Percentiles rank a stretch among this genome's conserved stretches.
Evolutionary conservation across 2,329 filamentous ascomycete genomes (phyloP).

Genomic region (Lachnellula willkommii): DNA sequence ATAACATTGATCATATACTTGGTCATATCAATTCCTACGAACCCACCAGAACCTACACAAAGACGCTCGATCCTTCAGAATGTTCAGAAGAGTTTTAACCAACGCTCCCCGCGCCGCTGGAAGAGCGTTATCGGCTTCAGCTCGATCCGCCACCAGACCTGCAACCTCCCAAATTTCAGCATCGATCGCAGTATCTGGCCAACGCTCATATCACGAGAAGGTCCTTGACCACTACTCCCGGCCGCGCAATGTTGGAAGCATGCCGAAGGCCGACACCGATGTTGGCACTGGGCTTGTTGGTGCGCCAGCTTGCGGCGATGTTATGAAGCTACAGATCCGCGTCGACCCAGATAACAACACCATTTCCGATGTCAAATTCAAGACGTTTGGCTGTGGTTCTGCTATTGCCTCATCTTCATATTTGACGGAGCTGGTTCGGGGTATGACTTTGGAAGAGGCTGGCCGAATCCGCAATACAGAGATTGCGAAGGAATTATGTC

Average conservation of each 20-base stretch:
- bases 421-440: constrained; percentile 86
- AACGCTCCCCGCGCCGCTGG: constrained; percentile 27
- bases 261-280: constrained; percentile 72
- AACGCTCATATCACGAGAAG: constrained; percentile 33
- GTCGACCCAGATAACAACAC: constrained; percentile 84
- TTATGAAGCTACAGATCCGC: constrained; percentile 91
- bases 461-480: constrained; percentile 92
- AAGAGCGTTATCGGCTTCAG: constrained; percentile 26
- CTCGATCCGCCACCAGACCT: constrained; percentile 23
- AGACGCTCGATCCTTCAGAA: constrained; percentile 11
- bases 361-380: constrained; percentile 94
- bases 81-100: constrained; percentile 29
- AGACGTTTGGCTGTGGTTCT: constrained; percentile 92
- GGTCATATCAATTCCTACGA: constrained; percentile 2
- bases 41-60: not conserved
- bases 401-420: constrained; percentile 95
- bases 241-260: constrained; percentile 72
- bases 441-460: constrained; percentile 95
- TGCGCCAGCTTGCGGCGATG: constrained; percentile 85
- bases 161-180: constrained; percentile 19
- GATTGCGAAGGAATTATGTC: constrained; percentile 91
- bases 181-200: constrained; percentile 21
- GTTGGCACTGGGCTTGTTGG: constrained; percentile 89
- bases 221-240: constrained; percentile 77
- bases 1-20: not conserved